These are phyloP conservation scores for Penicillium dipodomyicola DNA, from an alignment of 495 filamentous ascomycete genomes.

Conservation along the genomic window DNA sequence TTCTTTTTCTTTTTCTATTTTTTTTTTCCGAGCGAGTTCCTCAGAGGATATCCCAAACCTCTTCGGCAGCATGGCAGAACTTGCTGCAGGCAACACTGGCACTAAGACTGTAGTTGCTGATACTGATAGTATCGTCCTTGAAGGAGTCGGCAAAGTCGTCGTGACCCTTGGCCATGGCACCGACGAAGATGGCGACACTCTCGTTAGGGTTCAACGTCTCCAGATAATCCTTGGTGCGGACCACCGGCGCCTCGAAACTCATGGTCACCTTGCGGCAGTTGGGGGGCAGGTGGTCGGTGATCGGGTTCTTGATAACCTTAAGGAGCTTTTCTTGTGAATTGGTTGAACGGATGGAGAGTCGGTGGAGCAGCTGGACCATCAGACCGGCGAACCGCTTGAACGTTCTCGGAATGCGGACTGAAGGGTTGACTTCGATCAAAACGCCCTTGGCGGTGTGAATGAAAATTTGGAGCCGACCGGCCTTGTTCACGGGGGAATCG, in stretches of 20 bases:
- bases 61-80: slow-evolving; percentile 97
- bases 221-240: slow-evolving; percentile 86
- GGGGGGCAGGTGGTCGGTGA: slow-evolving; percentile 91
- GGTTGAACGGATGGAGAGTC: slow-evolving; percentile 90
- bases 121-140: slow-evolving; percentile 95
- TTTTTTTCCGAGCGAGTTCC: not conserved
- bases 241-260: slow-evolving; percentile 84
- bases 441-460: slow-evolving; percentile 97
- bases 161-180: slow-evolving; percentile 94
- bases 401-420: slow-evolving; percentile 93
- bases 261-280: slow-evolving; percentile 97
- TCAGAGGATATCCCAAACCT: slow-evolving; percentile 90
- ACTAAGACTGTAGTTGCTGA: slow-evolving; percentile 95
- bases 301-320: slow-evolving; percentile 95
- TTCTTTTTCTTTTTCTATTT: slow-evolving; percentile 11
- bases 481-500: slow-evolving; percentile 98
- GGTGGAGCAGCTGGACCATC: slow-evolving; percentile 98
- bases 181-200: slow-evolving; percentile 95
- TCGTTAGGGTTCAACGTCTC: slow-evolving; percentile 72
- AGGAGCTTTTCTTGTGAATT: slow-evolving; percentile 96
- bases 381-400: slow-evolving; percentile 98
- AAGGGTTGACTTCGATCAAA: slow-evolving; percentile 94
- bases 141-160: slow-evolving; percentile 93
- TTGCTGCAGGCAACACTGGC: slow-evolving; percentile 98
- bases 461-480: slow-evolving; percentile 94